Conservation (phyloP, 805 yeast species). For the Monosporozyma unispora region DNA sequence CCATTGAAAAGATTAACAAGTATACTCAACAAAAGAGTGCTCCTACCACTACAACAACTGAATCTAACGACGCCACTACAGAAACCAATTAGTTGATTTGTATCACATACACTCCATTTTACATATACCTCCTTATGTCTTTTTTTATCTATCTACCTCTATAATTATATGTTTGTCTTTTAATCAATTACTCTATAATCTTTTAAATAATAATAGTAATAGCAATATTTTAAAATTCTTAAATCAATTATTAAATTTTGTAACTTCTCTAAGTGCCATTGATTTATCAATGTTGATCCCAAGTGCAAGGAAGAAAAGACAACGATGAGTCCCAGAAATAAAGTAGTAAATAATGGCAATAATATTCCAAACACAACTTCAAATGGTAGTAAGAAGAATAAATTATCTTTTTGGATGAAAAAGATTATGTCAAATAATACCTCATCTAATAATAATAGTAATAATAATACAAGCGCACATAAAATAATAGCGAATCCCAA, state of each 20-base stretch:
- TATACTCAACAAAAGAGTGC: neutral
- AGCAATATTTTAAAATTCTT: neutral
- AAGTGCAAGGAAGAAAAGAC: neutral
- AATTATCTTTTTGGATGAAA: conserved; percentile 27
- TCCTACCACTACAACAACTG: neutral
- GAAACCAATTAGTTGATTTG: neutral
- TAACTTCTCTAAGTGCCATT: neutral
- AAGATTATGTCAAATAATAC: conserved; percentile 21
- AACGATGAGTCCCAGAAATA: neutral
- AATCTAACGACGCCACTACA: neutral
- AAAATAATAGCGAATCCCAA: neutral
- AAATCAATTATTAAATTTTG: neutral
- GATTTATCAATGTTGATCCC: neutral
- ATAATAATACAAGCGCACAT: neutral
- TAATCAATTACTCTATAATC: too few relatives aligned
- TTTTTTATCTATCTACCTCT: neutral
- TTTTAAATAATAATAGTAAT: too few relatives aligned
- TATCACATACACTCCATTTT: too few relatives aligned
- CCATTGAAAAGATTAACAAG: conserved; percentile 22
- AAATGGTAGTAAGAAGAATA: conserved; percentile 16
- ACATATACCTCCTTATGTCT: neutral
- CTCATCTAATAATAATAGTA: conserved; percentile 2
- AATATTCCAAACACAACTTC: neutral
- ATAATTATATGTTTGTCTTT: neutral
- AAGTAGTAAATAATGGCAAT: neutral